phyloP scores from a whole-genome alignment of 2,329 filamentous ascomycete species.

The Fusarium illudens region DNA sequence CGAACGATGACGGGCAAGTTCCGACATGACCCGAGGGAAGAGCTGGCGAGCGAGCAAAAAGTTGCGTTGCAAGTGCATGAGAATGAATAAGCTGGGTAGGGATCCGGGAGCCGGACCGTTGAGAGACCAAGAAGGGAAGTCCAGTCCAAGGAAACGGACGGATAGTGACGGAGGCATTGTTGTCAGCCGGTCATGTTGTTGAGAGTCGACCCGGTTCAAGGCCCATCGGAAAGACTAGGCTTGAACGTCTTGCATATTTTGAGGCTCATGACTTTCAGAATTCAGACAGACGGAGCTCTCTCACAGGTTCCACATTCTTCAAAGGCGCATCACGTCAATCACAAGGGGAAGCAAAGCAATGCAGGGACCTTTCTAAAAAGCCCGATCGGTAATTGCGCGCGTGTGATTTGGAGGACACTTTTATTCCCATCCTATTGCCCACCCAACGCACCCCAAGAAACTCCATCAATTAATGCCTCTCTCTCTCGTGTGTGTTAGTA shows the following conservation, averaged over 20 bases:
- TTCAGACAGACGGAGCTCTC: background rate
- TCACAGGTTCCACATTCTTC: background rate
- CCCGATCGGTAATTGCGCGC: constrained; percentile 32
- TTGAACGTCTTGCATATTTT: background rate
- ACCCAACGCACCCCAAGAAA: constrained; percentile 1
- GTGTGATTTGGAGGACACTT: constrained; percentile 18
- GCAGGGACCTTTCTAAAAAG: constrained; percentile 30
- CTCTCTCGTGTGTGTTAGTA: background rate
- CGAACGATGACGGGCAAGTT: background rate
- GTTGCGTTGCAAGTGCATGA: background rate
- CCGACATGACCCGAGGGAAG: constrained; percentile 1
- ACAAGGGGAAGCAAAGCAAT: constrained; percentile 15
- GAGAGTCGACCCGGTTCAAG: background rate
- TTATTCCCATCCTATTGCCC: constrained; percentile 17
- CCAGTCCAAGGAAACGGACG: background rate
- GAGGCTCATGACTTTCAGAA: background rate
- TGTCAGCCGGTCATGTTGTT: background rate
- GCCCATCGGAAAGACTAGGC: background rate
- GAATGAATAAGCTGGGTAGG: constrained; percentile 7
- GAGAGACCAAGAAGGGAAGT: too few relatives aligned
- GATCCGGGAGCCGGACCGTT: background rate
- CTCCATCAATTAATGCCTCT: constrained; percentile 5
- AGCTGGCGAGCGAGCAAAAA: background rate
- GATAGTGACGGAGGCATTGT: background rate
- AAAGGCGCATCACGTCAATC: background rate